Evolutionary conservation across 352 stramenopile species (phyloP).

Genomic region (Globisporangium abappressorium): DNA sequence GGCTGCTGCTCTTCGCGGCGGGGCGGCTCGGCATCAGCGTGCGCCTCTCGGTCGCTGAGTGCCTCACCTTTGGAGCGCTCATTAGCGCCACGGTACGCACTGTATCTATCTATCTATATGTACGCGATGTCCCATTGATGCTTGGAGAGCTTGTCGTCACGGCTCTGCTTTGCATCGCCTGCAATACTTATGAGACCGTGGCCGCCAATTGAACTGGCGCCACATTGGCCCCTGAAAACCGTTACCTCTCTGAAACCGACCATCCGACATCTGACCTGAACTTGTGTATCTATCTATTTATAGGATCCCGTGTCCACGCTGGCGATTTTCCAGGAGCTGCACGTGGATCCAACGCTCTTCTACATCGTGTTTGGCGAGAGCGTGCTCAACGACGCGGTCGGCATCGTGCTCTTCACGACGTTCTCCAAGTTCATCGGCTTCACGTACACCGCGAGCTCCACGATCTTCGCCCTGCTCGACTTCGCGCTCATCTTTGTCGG

Average conservation of each 20-base stretch:
- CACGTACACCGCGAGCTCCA: slow-evolving; percentile 74
- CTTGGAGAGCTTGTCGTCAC: neutral
- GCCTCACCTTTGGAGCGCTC: slow-evolving; percentile 89
- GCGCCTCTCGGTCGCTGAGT: slow-evolving; percentile 83
- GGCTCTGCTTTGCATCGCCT: neutral
- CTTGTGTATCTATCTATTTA: neutral
- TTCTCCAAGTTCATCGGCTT: slow-evolving; percentile 91
- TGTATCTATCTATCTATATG: neutral
- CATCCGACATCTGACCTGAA: neutral
- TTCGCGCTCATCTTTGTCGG: slow-evolving; percentile 90
- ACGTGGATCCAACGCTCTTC: slow-evolving; percentile 90
- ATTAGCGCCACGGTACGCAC: slow-evolving; percentile 80
- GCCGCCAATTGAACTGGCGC: too few species aligned
- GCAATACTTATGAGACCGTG: neutral
- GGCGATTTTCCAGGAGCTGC: slow-evolving; percentile 88
- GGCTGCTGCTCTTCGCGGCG: slow-evolving; percentile 69
- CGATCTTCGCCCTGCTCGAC: slow-evolving; percentile 83
- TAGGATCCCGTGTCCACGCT: slow-evolving; percentile 90
- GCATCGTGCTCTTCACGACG: slow-evolving; percentile 91
- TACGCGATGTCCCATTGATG: neutral
- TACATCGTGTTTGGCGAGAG: slow-evolving; percentile 95
- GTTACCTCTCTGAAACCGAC: neutral
- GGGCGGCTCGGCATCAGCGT: slow-evolving; percentile 58
- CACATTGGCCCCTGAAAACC: too few species aligned
- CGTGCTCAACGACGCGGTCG: slow-evolving; percentile 93